These are phyloP conservation scores for Reutealis trisperma DNA, from an alignment of 345 rosid genomes.

Conservation along the genomic window DNA sequence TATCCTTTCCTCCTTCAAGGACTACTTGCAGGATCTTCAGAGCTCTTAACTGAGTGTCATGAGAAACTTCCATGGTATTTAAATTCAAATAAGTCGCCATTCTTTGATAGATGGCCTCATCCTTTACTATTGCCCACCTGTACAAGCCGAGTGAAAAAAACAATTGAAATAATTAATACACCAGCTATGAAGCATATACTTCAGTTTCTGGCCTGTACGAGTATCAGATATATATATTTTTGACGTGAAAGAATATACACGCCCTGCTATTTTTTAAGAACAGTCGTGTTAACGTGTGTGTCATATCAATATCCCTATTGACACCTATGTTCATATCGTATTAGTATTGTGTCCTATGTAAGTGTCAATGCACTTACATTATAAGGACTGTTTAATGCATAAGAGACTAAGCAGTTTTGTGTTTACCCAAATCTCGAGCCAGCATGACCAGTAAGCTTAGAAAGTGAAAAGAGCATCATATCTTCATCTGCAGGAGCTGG, in stretches of 20 bases:
- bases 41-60: conserved; percentile 57
- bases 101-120: conserved; percentile 51
- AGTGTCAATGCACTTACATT: too few relatives aligned
- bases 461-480: conserved; percentile 57
- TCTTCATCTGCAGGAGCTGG: conserved; percentile 52
- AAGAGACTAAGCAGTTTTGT: neutral
- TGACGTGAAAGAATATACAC: too few relatives aligned
- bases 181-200: too few relatives aligned
- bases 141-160: neutral
- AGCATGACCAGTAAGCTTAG: conserved; percentile 83
- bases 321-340: too few relatives aligned
- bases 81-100: conserved; percentile 19
- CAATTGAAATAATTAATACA: too few relatives aligned
- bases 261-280: too few relatives aligned
- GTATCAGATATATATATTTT: too few relatives aligned
- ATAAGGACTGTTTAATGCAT: neutral
- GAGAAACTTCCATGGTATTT: conserved; percentile 57
- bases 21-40: conserved; percentile 52
- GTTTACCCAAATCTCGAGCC: conserved; percentile 69
- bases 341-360: too few relatives aligned
- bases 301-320: too few relatives aligned
- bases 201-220: too few relatives aligned
- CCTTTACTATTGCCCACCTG: conserved; percentile 68
- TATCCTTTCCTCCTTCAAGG: conserved; percentile 25
- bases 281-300: too few relatives aligned